These are phyloP conservation scores for Sarocladiaceae sp. DNA, from an alignment of 2,329 filamentous ascomycete genomes.

Conservation along the genomic window DNA sequence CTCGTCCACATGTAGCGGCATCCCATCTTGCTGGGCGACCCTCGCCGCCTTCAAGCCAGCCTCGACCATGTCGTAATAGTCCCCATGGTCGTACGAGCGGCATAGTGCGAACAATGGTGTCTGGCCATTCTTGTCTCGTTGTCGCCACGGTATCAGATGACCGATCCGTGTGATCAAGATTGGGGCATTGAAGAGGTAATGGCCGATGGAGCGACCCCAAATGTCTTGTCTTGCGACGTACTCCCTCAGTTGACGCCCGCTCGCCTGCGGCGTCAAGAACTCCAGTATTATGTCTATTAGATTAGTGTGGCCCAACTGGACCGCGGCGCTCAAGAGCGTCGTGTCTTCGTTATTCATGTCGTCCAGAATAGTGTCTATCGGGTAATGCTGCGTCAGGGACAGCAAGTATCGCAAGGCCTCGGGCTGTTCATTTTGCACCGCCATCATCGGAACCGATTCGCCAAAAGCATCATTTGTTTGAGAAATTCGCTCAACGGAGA, in stretches of 20 bases:
- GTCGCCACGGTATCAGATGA: slow-evolving; percentile 73
- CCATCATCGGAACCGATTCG: slow-evolving; percentile 86
- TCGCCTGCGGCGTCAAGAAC: slow-evolving; percentile 55
- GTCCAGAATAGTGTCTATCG: slow-evolving; percentile 62
- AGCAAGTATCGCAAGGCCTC: slow-evolving; percentile 75
- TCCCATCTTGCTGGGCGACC: slow-evolving; percentile 65
- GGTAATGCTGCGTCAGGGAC: slow-evolving; percentile 68
- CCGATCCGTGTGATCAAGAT: slow-evolving; percentile 72
- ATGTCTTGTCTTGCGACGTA: slow-evolving; percentile 76
- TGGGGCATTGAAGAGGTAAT: slow-evolving; percentile 92
- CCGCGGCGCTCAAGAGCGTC: slow-evolving; percentile 80
- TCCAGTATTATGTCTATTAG: slow-evolving; percentile 71
- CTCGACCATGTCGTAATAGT: slow-evolving; percentile 84
- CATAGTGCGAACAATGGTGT: slow-evolving; percentile 96
- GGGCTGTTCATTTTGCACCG: slow-evolving; percentile 64
- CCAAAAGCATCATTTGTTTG: slow-evolving; percentile 66
- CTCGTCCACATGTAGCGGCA: slow-evolving; percentile 82
- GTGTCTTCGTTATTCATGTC: slow-evolving; percentile 88
- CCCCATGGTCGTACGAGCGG: slow-evolving; percentile 85
- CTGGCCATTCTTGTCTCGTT: slow-evolving; percentile 92
- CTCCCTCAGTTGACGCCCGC: slow-evolving; percentile 48
- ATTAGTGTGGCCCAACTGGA: slow-evolving; percentile 73
- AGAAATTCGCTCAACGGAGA: slow-evolving; percentile 70
- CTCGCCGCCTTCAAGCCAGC: slow-evolving; percentile 71
- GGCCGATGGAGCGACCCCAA: slow-evolving; percentile 83